Evolutionary conservation across 179 eudicot species (phyloP), one percentile per base, ranked within the genome.

Genomic region (Gypsophila paniculata): DNA sequence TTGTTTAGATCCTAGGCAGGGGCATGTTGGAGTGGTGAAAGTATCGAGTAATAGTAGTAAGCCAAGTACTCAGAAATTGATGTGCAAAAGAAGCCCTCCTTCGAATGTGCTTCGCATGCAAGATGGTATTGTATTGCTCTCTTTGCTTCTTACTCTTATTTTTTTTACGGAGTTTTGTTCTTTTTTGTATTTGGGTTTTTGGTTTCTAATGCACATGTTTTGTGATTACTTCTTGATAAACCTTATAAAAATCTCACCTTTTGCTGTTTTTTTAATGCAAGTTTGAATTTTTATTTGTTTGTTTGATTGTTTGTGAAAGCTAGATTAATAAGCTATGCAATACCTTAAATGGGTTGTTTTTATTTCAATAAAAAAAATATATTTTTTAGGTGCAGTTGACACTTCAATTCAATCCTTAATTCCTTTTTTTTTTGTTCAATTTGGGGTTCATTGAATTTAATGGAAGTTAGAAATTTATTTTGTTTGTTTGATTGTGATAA

Each of bases 61-160:
- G 51, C 57, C 18, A 55, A 68, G 69, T 48, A 53, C 63, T 59
- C 78, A 74, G 70, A 81, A 58, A 59, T 69, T 48, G 10, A n/a
- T 77, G 5, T 82, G 78, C 21, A 71, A 69, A 59, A 12, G 23
- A 42, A 77, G 34, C 58, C 39, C 83, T 0, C 58, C 25, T 55
- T 68, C 84, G 5, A 83, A 85, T 78, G 85, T 66, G 12, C 76
- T 76, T 69, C 75, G 73, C 78, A 81, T 83, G 84, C 89, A 86
- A 79, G 95, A 87, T 76, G 97, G 97, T 90, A 87, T 61, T n/a
- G n/a, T n/a, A n/a, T n/a, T n/a, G n/a, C n/a, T 67, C 26, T 21
- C 22, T 63, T 55, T 60, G 12, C 74, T 70, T 42, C 19, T 0
- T 0, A 29, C 22, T 5, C 8, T 19, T 58, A 51, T 29, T 60